Base-by-base conservation (phyloP, 495 filamentous ascomycete genomes). In the Chaetomium fimeti region DNA sequence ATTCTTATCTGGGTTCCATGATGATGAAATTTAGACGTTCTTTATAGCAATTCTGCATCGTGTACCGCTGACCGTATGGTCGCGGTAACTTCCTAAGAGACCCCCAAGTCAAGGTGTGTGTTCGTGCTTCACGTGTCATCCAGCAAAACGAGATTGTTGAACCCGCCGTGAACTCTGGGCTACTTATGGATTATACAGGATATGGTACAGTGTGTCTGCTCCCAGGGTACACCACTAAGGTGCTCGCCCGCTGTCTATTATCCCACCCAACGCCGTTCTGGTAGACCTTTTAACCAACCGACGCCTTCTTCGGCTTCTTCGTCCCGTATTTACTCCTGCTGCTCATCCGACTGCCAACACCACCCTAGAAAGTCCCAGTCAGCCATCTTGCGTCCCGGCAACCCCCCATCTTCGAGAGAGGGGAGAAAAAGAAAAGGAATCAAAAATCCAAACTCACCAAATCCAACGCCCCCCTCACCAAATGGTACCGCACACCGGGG, bases 321-420 rank as follows among this genome's bases (percentile, higher is more conserved):
- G 95, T 96, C 64, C 94, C 94, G 71, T 95, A 99, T 81, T 99
- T 99, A 62, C 91, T 96, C 71, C 94, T 84, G 74, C 89, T 90
- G 3, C 85, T 90, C 75, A 88, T 82, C 59, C 94, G 83, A 72
- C 86, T 93, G 18, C 83, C 85, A 67, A 99, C 95, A 80, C 95
- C 95, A 74, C 92, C 91, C 94, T 97, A 24, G 62, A 64, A 66
- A 40, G 45, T 11, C 20, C 18, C 6, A n/a, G 64, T 73, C 54
- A 71, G 65, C 69, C 63, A 60, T 64, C 32, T 16, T 42, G 15
- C 12, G 20, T 11, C 49, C 28, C 36, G 32, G 32, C 32, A 36
- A 11, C 13, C 5, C 20, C 25, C 24, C 20, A 2, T 16, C 49
- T 51, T 25, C 1, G 24, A 52, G 7, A 3, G 27, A 16, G 1